Evolutionary conservation across 78 protist species (phyloP).

Genomic region (Planoprotostelium fungivorum): DNA sequence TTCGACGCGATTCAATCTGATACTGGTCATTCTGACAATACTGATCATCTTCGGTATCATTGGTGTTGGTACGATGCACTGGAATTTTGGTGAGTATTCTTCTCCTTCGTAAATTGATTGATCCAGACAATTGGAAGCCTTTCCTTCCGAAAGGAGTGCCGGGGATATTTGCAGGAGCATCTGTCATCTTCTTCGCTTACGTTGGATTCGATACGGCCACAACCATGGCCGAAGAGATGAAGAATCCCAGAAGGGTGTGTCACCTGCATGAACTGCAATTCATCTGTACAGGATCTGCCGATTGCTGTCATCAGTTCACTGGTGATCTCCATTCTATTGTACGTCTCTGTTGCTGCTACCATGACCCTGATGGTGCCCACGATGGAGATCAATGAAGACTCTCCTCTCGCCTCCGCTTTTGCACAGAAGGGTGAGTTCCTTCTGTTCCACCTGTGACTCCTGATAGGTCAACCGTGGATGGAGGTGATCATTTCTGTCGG

Average conservation of each 20-base stretch:
- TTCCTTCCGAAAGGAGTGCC: constrained; percentile 52
- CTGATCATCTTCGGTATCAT: constrained; percentile 41
- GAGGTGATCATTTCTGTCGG: neutral
- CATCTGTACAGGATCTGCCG: constrained; percentile 59
- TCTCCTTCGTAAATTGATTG: neutral
- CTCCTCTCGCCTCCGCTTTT: constrained; percentile 11
- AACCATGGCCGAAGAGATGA: constrained; percentile 58
- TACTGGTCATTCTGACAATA: constrained; percentile 36
- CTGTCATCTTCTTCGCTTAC: constrained; percentile 62
- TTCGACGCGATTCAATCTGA: constrained; percentile 35
- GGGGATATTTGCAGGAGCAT: constrained; percentile 43
- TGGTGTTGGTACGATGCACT: constrained; percentile 23
- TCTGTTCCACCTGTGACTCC: no score
- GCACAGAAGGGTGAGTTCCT: neutral
- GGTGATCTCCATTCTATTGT: constrained; percentile 38
- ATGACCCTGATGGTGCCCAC: constrained; percentile 42
- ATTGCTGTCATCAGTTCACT: constrained; percentile 53
- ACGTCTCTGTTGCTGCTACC: constrained; percentile 18
- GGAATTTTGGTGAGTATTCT: neutral
- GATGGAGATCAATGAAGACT: neutral
- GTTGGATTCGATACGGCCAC: constrained; percentile 64
- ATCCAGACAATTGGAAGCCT: constrained; percentile 31
- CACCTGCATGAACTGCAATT: neutral
- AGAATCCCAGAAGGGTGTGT: constrained; percentile 39
- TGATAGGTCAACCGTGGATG: neutral